phyloP scores from a whole-genome alignment of 2,329 filamentous ascomycete species.

The Epichloe glyceriae region DNA sequence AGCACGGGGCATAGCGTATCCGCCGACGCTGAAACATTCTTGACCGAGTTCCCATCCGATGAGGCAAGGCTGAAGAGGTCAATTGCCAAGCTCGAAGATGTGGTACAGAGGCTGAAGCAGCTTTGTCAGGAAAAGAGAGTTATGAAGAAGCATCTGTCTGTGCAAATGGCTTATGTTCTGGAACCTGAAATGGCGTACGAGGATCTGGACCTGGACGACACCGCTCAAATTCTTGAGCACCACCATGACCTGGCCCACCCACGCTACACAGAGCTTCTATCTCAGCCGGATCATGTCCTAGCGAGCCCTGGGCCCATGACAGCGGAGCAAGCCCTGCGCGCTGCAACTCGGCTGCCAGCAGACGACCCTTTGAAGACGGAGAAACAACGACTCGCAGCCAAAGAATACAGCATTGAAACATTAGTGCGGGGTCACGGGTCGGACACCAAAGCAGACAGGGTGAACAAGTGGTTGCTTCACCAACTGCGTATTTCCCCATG shows the following conservation, averaged over 20 bases:
- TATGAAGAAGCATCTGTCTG: slow-evolving; percentile 29
- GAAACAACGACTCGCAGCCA: slow-evolving; percentile 28
- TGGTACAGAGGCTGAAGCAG: slow-evolving; percentile 22
- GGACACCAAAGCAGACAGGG: slow-evolving; percentile 30
- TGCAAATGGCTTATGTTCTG: slow-evolving; percentile 26
- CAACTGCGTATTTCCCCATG: slow-evolving; percentile 33
- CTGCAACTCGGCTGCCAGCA: slow-evolving; percentile 24
- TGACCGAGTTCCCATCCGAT: slow-evolving; percentile 28
- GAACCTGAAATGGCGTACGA: slow-evolving; percentile 24
- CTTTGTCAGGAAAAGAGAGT: slow-evolving; percentile 28
- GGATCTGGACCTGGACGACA: slow-evolving; percentile 28
- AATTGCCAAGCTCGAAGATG: slow-evolving; percentile 20
- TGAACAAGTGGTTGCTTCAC: slow-evolving; percentile 40
- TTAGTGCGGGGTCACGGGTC: slow-evolving; percentile 24
- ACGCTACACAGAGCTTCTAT: slow-evolving; percentile 32
- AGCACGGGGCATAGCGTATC: slow-evolving; percentile 16
- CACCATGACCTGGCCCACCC: slow-evolving; percentile 23
- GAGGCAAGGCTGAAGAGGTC: slow-evolving; percentile 20
- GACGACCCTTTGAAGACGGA: slow-evolving; percentile 20
- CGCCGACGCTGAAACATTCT: slow-evolving; percentile 29
- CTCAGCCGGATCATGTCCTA: slow-evolving; percentile 34
- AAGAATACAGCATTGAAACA: slow-evolving; percentile 34
- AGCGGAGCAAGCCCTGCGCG: slow-evolving; percentile 26
- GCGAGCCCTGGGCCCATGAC: slow-evolving; percentile 24
- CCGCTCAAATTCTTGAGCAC: slow-evolving; percentile 11